These are phyloP conservation scores for Psilocybe azurescens DNA, from an alignment of 768 basidiomycete genomes.

Conservation along the genomic window DNA sequence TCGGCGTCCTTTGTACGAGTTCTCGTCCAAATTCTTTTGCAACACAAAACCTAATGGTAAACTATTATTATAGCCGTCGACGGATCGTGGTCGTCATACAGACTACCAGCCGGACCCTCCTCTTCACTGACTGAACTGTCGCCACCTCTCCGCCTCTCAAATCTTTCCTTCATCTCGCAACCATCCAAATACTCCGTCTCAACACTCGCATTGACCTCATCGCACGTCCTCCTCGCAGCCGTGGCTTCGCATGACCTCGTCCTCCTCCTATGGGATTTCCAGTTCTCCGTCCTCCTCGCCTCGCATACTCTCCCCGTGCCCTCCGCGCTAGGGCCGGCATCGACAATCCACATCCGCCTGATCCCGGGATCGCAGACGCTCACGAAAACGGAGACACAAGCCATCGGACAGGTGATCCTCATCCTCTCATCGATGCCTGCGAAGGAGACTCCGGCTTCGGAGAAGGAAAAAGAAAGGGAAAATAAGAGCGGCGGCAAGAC, in stretches of 20 bases:
- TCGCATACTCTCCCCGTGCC: constrained; percentile 57
- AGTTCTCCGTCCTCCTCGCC: constrained; percentile 68
- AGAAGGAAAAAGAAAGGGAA: constrained; percentile 10
- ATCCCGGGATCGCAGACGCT: constrained; percentile 20
- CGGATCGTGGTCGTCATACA: constrained; percentile 47
- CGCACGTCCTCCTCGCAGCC: constrained; percentile 59
- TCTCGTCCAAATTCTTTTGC: neutral
- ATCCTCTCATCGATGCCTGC: constrained; percentile 44
- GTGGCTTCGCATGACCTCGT: constrained; percentile 48
- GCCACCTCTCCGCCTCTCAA: constrained; percentile 35
- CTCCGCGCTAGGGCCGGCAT: constrained; percentile 36
- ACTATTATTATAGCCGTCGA: constrained; percentile 39
- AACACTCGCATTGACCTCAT: constrained; percentile 57
- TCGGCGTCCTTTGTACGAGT: constrained; percentile 55
- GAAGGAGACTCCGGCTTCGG: constrained; percentile 22
- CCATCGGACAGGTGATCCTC: constrained; percentile 53
- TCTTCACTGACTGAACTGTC: constrained; percentile 13
- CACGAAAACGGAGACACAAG: constrained; percentile 20
- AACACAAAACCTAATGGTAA: neutral
- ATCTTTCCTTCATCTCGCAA: constrained; percentile 33
- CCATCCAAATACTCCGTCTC: constrained; percentile 33
- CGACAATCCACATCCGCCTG: constrained; percentile 27
- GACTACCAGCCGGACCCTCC: constrained; percentile 30
- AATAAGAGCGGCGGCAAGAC: constrained; percentile 13
- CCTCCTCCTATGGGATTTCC: constrained; percentile 72